Evolutionary conservation across 2,329 filamentous ascomycete species (phyloP), one percentile per base, ranked within the genome.

Genomic region (Xylariaceae sp.): DNA sequence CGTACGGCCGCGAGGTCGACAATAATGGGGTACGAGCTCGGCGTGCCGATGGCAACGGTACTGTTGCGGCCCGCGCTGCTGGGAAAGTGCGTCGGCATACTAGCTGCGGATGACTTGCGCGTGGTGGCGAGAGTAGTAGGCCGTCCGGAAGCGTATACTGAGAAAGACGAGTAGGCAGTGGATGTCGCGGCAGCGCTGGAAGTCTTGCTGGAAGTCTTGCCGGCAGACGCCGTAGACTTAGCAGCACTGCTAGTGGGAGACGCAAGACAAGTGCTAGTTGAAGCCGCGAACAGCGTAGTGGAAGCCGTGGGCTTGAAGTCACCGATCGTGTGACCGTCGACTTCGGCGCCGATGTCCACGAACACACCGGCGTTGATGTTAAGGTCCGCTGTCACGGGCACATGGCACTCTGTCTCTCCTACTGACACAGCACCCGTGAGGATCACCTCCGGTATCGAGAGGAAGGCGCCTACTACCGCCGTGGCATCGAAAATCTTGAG

Each of bases 361-460:
- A 61, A 66, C 1, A 58, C 61, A 41, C 64, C 65, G n/a, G 64
- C 64, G 55, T 67, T 67, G 58, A 67, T 64, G 62, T 67, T 62
- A 18, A 67, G 51, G 37, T 65, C 63, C 13, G 65, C 65, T 1
- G 55, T 55, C 3, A 58, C 61, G 10, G 61, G 58, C 15, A 65
- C 19, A 5, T 29, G 47, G 54, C 61, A 65, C 16, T 49, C 44
- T 22, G 44, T 22, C 21, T 37, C 51, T 18, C 51, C 57, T 42
- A 44, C 51, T 9, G 53, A 58, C 43, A 36, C 59, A 19, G 1
- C 32, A 18, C 47, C 55, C 5, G 32, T 61, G 46, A 47, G 50
- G 29, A 54, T 57, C 2, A 67, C 51, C 44, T 67, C 59, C 0
- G 65, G 65, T 39, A 67, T 61, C 41, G 61, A 56, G 55, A 67